Conservation (phyloP, 2,329 filamentous ascomycete species). For the Fonsecaea multimorphosa region DNA sequence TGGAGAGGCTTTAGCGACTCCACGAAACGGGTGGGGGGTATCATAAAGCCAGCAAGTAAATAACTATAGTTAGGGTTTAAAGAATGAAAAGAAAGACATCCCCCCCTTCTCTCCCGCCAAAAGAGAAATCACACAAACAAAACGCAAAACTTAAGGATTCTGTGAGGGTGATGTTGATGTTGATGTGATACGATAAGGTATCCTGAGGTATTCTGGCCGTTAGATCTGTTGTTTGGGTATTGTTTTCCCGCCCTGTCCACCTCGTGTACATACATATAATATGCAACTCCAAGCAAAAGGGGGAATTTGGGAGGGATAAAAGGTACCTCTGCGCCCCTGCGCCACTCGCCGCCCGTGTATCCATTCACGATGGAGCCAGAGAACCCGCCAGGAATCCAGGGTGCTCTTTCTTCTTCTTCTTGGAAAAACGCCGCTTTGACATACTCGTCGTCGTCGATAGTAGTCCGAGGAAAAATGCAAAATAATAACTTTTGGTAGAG, state of each 20-base stretch:
- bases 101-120: too few species aligned
- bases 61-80: background rate
- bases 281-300: background rate
- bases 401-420: slow-evolving; percentile 6
- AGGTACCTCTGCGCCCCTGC: background rate
- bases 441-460: background rate
- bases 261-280: background rate
- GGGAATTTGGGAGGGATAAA: background rate
- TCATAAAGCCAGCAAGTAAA: slow-evolving; percentile 9
- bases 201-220: background rate
- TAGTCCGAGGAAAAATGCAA: slow-evolving; percentile 21
- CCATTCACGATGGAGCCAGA: background rate
- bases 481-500: slow-evolving; percentile 22
- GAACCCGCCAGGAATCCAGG: background rate
- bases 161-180: background rate
- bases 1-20: slow-evolving; percentile 8
- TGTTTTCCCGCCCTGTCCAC: background rate
- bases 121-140: background rate
- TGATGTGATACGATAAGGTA: too few species aligned
- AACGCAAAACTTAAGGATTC: background rate
- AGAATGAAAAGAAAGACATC: background rate
- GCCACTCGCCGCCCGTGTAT: background rate
- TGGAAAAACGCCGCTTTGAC: background rate
- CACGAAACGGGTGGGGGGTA: slow-evolving; percentile 13
- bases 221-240: background rate